Base-by-base conservation (phyloP, 208 protist genomes). In the Acanthamoeba rhysodes region DNA sequence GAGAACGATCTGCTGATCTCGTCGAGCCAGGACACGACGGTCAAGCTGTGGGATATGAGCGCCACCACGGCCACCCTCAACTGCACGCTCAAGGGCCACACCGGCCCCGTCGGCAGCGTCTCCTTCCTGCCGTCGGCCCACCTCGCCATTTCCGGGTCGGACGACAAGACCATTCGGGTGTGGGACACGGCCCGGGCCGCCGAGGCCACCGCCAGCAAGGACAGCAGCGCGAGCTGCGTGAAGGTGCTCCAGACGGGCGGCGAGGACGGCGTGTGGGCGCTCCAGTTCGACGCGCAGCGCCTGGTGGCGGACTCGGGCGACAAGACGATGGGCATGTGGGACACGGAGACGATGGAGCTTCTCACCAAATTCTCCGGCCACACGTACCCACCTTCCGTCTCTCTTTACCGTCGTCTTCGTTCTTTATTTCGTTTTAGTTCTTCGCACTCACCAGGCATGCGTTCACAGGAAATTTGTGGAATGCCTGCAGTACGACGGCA, bases 141-240 rank as follows among this genome's bases (percentile, higher is more conserved):
- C n/a, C 45, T 90, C 29, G 80, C 80, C 80, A 64, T 90, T n/a
- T 90, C 80, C 34, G 80, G 80, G 27, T 90, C 80, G 27, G 80
- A 90, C 48, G 80, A 90, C 53, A 90, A 90, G 53, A 90, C 50
- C 80, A 90, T 90, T 64, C 45, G 72, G 16, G 72, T 90, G n/a
- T 90, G 80, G 80, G 32, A 90, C 80, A 66, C 29, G 27, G 29
- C 29, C n/a, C 57, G 59, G 9, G 80, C 27, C 9, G 24, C 80
- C 29, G 32, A 90, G 80, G 50, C 57, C 45, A 7, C 45, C 45
- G 45, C 45, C 45, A 48, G 45, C 45, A 48, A 48, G 45, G 45
- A 48, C 45, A 48, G 45, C 45, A 48, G 45, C 45, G 45, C 45
- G 45, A 45, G 32, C 20, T 90, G 80, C 80, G 80, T 90, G 16